Base-by-base conservation (phyloP, 345 rosid genomes). In the Eucalyptus coolabah region DNA sequence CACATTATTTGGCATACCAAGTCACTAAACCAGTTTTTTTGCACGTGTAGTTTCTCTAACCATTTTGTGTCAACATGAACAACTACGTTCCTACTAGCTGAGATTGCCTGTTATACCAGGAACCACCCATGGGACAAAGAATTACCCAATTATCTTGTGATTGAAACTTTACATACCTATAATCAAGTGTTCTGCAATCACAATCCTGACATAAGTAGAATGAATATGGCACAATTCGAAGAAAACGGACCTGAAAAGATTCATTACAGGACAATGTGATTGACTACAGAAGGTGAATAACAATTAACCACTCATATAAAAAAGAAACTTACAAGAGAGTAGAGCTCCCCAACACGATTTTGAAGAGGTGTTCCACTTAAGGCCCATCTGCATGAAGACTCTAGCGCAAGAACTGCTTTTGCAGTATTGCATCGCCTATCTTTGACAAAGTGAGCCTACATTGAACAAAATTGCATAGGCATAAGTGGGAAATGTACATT, bases 311-410 rank as follows among this genome's bases (percentile, higher is more conserved):
- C 88, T n/a, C 40, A 91, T 21, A 59, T 87, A 88, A 88, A 80
- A 86, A 40, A 37, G 83, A 82, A 92, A 90, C 94, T 96, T 90
- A 98, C 99, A 92, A 98, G 91, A 88, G 99, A 97, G 94, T 98
- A 98, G 88, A 98, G 97, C 91, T 98, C 99, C 88, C 99, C 99
- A 86, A 98, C 99, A 82, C 99, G 99, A 88, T 98, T 98, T 92
- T 98, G 99, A 87, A 98, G 96, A 89, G 99, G 99, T 88, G 99
- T 98, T 88, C 99, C 99, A 87, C 99, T 98, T 90, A 98, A 86
- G 91, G 99, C 98, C 99, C 99, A 98, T 93, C 94, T 97, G 90
- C 92, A 97, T 17, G 94, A 93, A 91, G 99, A 96, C 53, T 95
- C 94, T 91, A 98, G 94, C 53, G 98, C 94, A 89, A 98, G 96